Percentiles rank a stretch among this genome's conserved stretches.
Conservation (phyloP, 768 basidiomycete genomes). For the Phylloporus scabripes region DNA sequence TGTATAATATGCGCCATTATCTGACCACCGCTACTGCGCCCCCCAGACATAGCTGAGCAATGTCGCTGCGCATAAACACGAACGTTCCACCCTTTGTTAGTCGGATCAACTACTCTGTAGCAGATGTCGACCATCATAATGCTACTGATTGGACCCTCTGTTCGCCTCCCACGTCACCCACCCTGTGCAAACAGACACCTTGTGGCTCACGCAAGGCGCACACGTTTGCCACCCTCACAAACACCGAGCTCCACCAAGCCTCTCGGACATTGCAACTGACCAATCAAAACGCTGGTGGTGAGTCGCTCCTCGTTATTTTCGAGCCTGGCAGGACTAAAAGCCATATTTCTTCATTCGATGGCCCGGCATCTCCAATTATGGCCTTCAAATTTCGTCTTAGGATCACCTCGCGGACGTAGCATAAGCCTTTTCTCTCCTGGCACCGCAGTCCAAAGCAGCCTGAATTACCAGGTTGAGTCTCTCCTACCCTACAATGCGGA, state of each 20-base stretch:
- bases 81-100: slow-evolving; percentile 20
- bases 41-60: slow-evolving; percentile 14
- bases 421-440: slow-evolving; percentile 30
- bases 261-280: slow-evolving; percentile 19
- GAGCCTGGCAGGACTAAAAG: slow-evolving; percentile 14
- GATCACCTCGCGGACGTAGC: slow-evolving; percentile 29
- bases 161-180: slow-evolving; percentile 20
- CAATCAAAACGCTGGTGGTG: slow-evolving; percentile 28
- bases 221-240: slow-evolving; percentile 31
- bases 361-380: slow-evolving; percentile 16
- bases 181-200: slow-evolving; percentile 22
- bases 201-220: slow-evolving; percentile 28
- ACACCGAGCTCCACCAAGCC: slow-evolving; percentile 27
- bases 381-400: slow-evolving; percentile 21
- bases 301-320: slow-evolving; percentile 15
- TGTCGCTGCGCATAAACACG: slow-evolving; percentile 30
- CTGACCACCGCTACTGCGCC: neutral
- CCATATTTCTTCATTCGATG: slow-evolving; percentile 16
- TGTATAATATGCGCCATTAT: slow-evolving; percentile 19
- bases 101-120: slow-evolving; percentile 16
- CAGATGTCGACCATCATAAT: slow-evolving; percentile 11
- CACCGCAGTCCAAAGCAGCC: slow-evolving; percentile 20
- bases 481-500: slow-evolving; percentile 30
- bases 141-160: slow-evolving; percentile 10
- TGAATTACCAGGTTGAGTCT: slow-evolving; percentile 16